Conservation (phyloP, 73 alveolate genomes). For the Strombidium stylifer region DNA sequence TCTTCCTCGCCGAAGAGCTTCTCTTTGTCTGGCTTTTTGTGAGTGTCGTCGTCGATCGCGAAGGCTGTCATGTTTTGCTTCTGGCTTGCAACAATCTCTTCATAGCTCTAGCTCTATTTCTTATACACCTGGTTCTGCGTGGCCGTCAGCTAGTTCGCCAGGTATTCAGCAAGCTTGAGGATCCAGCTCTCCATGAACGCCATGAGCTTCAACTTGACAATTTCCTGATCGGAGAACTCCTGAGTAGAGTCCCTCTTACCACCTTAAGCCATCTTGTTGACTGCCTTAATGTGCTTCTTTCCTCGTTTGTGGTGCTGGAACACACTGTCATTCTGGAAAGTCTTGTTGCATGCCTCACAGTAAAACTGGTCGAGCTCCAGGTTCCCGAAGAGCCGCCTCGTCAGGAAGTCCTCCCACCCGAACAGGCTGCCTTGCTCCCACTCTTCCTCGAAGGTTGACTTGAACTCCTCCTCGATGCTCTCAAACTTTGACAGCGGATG, state of each 20-base stretch:
- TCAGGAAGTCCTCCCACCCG: slow-evolving; percentile 73
- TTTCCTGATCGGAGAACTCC: slow-evolving; percentile 13
- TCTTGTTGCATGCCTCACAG: slow-evolving; percentile 82
- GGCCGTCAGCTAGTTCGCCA: slow-evolving; percentile 79
- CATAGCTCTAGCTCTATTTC: slow-evolving; percentile 82
- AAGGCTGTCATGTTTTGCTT: too few species aligned
- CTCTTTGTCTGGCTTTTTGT: slow-evolving; percentile 22
- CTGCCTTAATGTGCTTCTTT: slow-evolving; percentile 83
- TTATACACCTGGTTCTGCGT: slow-evolving; percentile 83
- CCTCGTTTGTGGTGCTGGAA: slow-evolving; percentile 89
- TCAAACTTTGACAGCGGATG: slow-evolving; percentile 59
- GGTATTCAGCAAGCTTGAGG: slow-evolving; percentile 64
- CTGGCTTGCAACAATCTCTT: slow-evolving; percentile 69
- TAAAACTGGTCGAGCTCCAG: slow-evolving; percentile 43
- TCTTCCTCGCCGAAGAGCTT: slow-evolving; percentile 62
- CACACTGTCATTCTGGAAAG: slow-evolving; percentile 84
- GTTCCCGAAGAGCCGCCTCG: slow-evolving; percentile 16
- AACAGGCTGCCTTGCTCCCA: slow-evolving; percentile 65
- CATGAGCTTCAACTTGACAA: slow-evolving; percentile 47
- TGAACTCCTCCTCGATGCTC: slow-evolving; percentile 34
- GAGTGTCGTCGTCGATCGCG: background rate
- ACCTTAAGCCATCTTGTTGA: slow-evolving; percentile 38
- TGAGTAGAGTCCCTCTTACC: slow-evolving; percentile 9
- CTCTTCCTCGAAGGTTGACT: slow-evolving; percentile 46
- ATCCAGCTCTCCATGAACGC: slow-evolving; percentile 82